phyloP scores from a whole-genome alignment of 2,329 filamentous ascomycete genomes.

The Colletotrichum truncatum region DNA sequence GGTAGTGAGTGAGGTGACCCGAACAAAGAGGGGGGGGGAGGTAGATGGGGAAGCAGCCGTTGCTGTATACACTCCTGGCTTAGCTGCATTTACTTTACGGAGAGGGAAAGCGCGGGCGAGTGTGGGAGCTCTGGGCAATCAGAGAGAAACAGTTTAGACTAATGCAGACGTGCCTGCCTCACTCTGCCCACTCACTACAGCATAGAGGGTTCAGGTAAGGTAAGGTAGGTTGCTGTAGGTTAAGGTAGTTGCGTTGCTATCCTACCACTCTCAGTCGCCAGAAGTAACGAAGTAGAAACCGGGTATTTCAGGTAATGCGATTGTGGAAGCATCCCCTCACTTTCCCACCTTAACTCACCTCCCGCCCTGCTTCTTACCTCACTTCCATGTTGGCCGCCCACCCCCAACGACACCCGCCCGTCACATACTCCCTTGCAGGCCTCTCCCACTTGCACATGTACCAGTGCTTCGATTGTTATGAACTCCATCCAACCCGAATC shows the following conservation, averaged over 20 bases:
- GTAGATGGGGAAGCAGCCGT: no score
- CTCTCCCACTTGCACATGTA: background rate
- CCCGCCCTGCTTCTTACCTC: background rate
- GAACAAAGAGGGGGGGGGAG: no score
- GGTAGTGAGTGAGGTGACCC: no score
- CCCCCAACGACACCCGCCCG: background rate
- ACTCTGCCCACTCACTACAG: no score
- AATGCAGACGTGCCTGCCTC: background rate
- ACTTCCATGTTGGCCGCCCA: background rate
- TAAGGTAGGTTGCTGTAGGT: no score
- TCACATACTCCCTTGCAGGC: background rate
- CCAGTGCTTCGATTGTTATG: background rate
- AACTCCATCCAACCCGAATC: background rate
- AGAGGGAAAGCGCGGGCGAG: no score
- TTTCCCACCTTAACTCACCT: constrained; percentile 7
- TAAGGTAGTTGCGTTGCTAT: background rate
- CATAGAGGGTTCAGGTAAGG: no score
- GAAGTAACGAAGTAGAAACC: background rate
- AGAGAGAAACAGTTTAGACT: background rate
- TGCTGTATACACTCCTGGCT: no score
- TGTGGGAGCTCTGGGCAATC: no score
- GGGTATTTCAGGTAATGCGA: constrained; percentile 12
- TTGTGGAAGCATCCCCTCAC: constrained; percentile 11
- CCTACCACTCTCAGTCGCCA: background rate
- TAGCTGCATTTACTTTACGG: no score